Conservation (phyloP, 768 basidiomycete species). For the Russula dissimulans region DNA sequence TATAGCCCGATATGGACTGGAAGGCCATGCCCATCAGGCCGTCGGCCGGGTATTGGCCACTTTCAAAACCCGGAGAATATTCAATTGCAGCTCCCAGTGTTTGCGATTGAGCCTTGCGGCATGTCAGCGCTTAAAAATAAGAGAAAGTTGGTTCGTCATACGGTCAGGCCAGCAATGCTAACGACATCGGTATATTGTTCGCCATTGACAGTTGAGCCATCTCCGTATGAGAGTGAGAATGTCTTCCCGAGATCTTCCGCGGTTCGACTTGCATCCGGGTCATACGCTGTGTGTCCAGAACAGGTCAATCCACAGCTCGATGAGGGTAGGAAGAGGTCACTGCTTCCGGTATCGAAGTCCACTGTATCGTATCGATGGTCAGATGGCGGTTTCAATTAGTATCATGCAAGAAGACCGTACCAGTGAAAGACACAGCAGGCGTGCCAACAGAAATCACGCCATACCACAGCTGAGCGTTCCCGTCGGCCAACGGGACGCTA, state of each 20-base stretch:
- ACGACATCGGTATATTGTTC: constrained; percentile 37
- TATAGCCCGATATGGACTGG: constrained; percentile 23
- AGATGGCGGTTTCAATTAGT: neutral
- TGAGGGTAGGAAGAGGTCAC: constrained; percentile 30
- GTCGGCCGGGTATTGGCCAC: constrained; percentile 27
- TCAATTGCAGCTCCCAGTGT: constrained; percentile 35
- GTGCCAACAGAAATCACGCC: constrained; percentile 18
- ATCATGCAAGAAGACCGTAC: neutral
- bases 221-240: constrained; percentile 31
- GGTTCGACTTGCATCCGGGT: neutral
- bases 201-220: constrained; percentile 33
- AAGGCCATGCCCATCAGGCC: constrained; percentile 36
- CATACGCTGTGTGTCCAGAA: constrained; percentile 5
- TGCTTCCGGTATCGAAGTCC: constrained; percentile 33
- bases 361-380: constrained; percentile 17
- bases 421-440: constrained; percentile 4
- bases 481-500: neutral
- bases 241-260: constrained; percentile 22
- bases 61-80: constrained; percentile 29
- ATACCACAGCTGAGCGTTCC: neutral
- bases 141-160: neutral
- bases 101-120: constrained; percentile 30
- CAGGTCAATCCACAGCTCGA: constrained; percentile 26
- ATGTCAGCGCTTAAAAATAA: neutral
- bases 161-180: constrained; percentile 28